A percentile compares a stretch with the other conserved stretches of the same genome.
Conservation (phyloP, 2,329 filamentous ascomycete genomes). For the Aspergillaceae sp. region DNA sequence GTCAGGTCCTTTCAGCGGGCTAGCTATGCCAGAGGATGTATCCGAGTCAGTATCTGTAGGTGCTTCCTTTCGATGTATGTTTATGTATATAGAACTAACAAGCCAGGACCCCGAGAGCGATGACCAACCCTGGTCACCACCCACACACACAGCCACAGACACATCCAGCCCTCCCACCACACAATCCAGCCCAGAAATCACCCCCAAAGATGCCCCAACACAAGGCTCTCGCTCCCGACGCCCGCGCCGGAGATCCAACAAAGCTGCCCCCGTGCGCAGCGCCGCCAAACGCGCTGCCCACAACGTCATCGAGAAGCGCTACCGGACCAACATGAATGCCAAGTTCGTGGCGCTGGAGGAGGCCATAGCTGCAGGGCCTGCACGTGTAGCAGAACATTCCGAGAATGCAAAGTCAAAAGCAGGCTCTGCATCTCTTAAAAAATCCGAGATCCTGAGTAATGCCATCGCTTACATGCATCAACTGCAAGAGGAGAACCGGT, state of each 20-base stretch:
- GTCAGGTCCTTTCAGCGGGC: slow-evolving; percentile 8
- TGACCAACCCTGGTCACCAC: slow-evolving; percentile 25
- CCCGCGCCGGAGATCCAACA: neutral
- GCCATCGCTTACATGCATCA: slow-evolving; percentile 29
- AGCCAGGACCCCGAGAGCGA: slow-evolving; percentile 26
- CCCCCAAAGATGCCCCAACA: too few relatives aligned
- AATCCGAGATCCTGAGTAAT: slow-evolving; percentile 31
- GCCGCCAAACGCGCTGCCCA: slow-evolving; percentile 34
- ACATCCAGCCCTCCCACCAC: slow-evolving; percentile 5
- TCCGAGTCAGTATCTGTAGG: slow-evolving; percentile 11
- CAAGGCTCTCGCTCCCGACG: neutral
- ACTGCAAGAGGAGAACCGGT: slow-evolving; percentile 27
- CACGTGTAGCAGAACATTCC: slow-evolving; percentile 7
- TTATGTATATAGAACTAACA: neutral
- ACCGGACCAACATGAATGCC: slow-evolving; percentile 37
- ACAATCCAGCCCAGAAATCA: slow-evolving; percentile 11
- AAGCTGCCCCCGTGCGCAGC: slow-evolving; percentile 16
- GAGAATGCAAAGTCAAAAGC: slow-evolving; percentile 15
- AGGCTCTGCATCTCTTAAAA: slow-evolving; percentile 25
- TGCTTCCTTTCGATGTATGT: neutral
- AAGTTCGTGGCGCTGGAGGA: slow-evolving; percentile 34
- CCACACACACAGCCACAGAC: slow-evolving; percentile 12
- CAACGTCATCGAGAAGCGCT: slow-evolving; percentile 36
- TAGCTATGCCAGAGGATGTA: slow-evolving; percentile 19
- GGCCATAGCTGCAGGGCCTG: slow-evolving; percentile 17